Base-by-base conservation (phyloP, 1,284 basidiomycete genomes). In the Marasmius oreades region DNA sequence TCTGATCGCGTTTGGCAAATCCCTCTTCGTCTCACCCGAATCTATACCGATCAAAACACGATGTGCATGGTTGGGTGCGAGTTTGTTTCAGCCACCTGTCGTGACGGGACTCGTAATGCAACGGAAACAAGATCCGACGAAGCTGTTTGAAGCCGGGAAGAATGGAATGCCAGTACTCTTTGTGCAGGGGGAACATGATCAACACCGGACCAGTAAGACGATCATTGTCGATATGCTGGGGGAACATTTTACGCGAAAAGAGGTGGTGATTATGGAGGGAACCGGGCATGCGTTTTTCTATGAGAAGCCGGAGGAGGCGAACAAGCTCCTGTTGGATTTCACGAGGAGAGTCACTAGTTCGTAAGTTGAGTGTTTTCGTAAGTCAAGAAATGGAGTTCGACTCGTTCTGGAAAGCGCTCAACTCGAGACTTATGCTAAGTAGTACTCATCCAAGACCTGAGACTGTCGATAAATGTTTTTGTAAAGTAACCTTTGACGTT, bases 251-350 rank as follows among this genome's bases (percentile, higher is more conserved):
- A 56, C 45, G 34, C 33, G 63, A 28, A 51, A 62, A 16, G 60
- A 62, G 45, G 61, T 62, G 23, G 58, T 47, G 1, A 51, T 45
- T 18, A 55, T 66, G 8, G 56, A 62, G 18, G 59, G 59, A 16
- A 58, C 61, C 2, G 62, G 64, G 12, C 65, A 65, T 59, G 58
- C 62, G 10, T 53, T 64, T 12, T 65, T 65, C 44, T 64, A 63
- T 28, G 64, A 65, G 42, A 59, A 58, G n/a, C 34, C 60, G 16
- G 59, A 59, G 37, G 62, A 63, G 39, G 59, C 62, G 18, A 59
- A 59, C 39, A 20, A 20, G 24, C 18, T 22, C 26, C 33, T 59
- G 34, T 43, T 59, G 31, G 54, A 24, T 18, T 55, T 55, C 42
- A 34, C 44, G 6, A 55, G 44, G 39, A 55, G 50, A 22, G 48